Evolutionary conservation across 2,329 filamentous ascomycete genomes (phyloP).

Genomic region (Zymoseptoria passerinii): DNA sequence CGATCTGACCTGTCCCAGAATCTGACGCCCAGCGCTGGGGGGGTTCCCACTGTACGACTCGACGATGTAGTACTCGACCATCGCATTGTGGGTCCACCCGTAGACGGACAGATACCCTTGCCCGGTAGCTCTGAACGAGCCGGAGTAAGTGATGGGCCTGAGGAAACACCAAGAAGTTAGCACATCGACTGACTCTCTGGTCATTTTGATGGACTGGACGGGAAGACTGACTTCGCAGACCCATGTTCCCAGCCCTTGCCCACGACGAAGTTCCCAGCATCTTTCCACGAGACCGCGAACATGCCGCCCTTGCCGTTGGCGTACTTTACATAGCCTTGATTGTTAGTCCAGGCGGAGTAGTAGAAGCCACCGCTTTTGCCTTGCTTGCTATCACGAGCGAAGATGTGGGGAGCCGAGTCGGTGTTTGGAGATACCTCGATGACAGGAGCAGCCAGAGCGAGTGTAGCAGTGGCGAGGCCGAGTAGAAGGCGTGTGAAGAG

Average conservation of each 20-base stretch:
- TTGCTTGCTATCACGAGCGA: too few species aligned
- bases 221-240: constrained; percentile 1
- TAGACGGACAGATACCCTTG: constrained; percentile 50
- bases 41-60: constrained; percentile 46
- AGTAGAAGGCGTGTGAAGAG: too few species aligned
- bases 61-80: constrained; percentile 53
- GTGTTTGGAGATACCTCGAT: too few species aligned
- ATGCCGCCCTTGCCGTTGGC: constrained; percentile 29
- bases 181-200: background rate
- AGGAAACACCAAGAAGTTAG: background rate
- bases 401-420: too few species aligned
- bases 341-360: constrained; percentile 54
- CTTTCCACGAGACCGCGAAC: constrained; percentile 40
- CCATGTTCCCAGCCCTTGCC: constrained; percentile 48
- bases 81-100: constrained; percentile 46
- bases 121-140: constrained; percentile 11
- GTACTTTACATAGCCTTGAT: constrained; percentile 25
- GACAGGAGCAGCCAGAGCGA: too few species aligned
- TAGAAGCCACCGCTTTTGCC: constrained; percentile 51
- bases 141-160: constrained; percentile 18
- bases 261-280: constrained; percentile 43
- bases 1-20: constrained; percentile 43
- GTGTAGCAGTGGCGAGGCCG: too few species aligned
- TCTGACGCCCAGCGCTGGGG: constrained; percentile 35
- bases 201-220: too few species aligned